These are phyloP conservation scores for Macroventuria anomochaeta DNA, from an alignment of 2,329 filamentous ascomycete genomes.

Conservation along the genomic window DNA sequence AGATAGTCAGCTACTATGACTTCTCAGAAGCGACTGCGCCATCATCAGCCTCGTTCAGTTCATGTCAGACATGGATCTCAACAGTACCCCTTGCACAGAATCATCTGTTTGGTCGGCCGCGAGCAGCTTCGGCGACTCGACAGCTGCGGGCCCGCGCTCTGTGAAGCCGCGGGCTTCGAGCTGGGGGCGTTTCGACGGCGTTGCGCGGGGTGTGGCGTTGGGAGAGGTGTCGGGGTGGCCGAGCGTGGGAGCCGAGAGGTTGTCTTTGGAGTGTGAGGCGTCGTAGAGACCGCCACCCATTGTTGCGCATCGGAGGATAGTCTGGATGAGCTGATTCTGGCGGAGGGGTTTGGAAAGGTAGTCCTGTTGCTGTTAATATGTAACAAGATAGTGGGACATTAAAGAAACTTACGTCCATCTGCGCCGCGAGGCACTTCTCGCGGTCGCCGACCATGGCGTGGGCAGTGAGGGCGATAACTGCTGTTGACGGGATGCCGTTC, in stretches of 20 bases:
- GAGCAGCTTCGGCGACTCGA: constrained; percentile 64
- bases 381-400: neutral
- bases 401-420: constrained; percentile 76
- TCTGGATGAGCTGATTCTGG: constrained; percentile 96
- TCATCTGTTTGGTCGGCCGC: constrained; percentile 69
- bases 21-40: constrained; percentile 20
- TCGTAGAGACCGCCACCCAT: constrained; percentile 83
- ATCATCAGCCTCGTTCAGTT: constrained; percentile 10
- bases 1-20: constrained; percentile 23
- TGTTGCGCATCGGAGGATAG: constrained; percentile 94
- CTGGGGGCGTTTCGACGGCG: constrained; percentile 53
- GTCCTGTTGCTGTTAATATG: constrained; percentile 59
- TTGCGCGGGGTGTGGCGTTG: neutral
- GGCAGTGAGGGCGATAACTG: constrained; percentile 94
- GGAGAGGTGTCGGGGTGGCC: constrained; percentile 11
- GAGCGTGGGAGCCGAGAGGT: constrained; percentile 40
- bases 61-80: constrained; percentile 17
- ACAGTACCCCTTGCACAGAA: constrained; percentile 60
- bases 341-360: constrained; percentile 96
- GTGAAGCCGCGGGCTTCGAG: constrained; percentile 71
- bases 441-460: constrained; percentile 99
- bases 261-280: constrained; percentile 58
- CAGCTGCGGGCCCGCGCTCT: constrained; percentile 66
- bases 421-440: constrained; percentile 96
- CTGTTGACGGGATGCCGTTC: constrained; percentile 79